phyloP scores from a whole-genome alignment of 2,329 filamentous ascomycete species.

The Clarireedia monteithiana region DNA sequence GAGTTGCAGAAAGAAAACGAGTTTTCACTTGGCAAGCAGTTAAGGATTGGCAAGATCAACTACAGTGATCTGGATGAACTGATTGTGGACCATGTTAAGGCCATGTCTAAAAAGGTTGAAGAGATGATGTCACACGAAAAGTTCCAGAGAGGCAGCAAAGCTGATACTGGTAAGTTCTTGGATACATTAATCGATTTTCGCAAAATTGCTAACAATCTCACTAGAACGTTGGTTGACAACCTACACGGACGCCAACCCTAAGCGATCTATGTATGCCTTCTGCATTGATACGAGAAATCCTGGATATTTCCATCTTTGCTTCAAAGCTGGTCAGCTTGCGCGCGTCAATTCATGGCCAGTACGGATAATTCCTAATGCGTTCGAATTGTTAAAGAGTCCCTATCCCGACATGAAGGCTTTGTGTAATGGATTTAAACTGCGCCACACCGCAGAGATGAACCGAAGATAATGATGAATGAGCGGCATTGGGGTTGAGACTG shows the following conservation, averaged over 20 bases:
- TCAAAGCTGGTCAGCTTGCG: conserved; percentile 78
- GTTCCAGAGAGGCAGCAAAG: conserved; percentile 73
- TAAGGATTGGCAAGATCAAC: conserved; percentile 79
- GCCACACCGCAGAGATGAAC: conserved; percentile 22
- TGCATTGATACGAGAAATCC: conserved; percentile 88
- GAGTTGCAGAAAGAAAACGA: conserved; percentile 97
- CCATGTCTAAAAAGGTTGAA: conserved; percentile 95
- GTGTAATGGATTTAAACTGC: conserved; percentile 88
- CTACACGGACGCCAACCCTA: conserved; percentile 93
- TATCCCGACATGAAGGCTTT: conserved; percentile 94
- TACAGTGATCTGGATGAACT: conserved; percentile 96
- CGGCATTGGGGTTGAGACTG: background rate
- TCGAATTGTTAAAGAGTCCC: conserved; percentile 77
- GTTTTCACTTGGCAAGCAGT: conserved; percentile 79
- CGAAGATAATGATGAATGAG: conserved; percentile 12
- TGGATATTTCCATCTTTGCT: conserved; percentile 92
- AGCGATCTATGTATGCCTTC: conserved; percentile 88
- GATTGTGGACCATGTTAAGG: conserved; percentile 94
- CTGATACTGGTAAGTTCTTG: conserved; percentile 68
- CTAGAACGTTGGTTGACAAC: conserved; percentile 91
- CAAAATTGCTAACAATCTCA: background rate
- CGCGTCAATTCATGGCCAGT: conserved; percentile 73
- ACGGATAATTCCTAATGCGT: conserved; percentile 86
- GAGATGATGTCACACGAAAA: conserved; percentile 94
- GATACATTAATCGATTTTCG: background rate